phyloP scores from a whole-genome alignment of 1,139 yeast species.

The Taphrina deformans region DNA sequence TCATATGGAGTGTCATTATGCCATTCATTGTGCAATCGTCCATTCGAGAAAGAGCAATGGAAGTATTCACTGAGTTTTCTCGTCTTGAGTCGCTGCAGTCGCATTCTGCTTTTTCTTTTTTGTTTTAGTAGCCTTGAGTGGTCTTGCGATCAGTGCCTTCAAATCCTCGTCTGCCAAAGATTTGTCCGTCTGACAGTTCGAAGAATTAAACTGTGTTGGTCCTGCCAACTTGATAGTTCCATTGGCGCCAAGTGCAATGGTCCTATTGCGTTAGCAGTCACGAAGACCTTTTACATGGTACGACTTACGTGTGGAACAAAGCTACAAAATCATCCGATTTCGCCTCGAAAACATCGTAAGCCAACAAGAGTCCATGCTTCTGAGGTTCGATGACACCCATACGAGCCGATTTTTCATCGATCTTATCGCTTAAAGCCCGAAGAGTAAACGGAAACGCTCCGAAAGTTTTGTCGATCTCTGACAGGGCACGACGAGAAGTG shows the following conservation, averaged over 20 bases:
- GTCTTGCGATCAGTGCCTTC: conserved; percentile 55
- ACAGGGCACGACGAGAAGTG: conserved; percentile 66
- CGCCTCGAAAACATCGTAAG: conserved; percentile 70
- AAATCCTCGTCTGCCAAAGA: conserved; percentile 57
- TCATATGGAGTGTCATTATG: background rate
- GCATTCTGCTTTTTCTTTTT: conserved; percentile 51
- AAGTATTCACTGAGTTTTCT: background rate
- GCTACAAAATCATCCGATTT: conserved; percentile 64
- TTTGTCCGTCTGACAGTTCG: conserved; percentile 61
- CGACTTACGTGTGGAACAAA: conserved; percentile 59
- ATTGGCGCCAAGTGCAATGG: conserved; percentile 72
- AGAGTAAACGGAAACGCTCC: conserved; percentile 74
- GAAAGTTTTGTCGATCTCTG: conserved; percentile 65
- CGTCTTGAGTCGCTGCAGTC: background rate
- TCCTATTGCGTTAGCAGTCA: conserved; percentile 42
- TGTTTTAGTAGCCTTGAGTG: conserved; percentile 59
- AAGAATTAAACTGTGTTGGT: conserved; percentile 54
- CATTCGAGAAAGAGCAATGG: background rate
- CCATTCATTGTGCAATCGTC: background rate
- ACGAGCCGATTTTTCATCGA: conserved; percentile 70
- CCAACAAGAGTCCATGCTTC: conserved; percentile 66
- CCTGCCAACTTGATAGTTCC: conserved; percentile 69
- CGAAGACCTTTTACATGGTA: too few relatives aligned
- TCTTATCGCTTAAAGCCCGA: conserved; percentile 52
- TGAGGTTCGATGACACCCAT: conserved; percentile 75